phyloP scores from a whole-genome alignment of 2,329 filamentous ascomycete genomes.

The Hypoxylon sp. region DNA sequence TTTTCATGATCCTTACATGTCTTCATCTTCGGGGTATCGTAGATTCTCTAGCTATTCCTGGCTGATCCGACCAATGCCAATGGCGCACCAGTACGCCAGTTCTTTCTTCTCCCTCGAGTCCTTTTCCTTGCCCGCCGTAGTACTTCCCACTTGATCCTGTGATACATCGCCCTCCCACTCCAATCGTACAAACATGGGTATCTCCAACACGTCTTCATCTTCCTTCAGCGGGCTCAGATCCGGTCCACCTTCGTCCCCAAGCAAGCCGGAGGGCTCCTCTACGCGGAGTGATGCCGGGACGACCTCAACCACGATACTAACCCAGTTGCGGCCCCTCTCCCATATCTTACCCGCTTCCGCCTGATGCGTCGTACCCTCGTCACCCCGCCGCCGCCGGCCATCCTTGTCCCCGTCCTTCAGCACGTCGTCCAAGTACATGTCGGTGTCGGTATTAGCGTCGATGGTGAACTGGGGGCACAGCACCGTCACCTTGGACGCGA shows the following conservation, averaged over 20 bases:
- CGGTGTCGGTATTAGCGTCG: constrained; percentile 87
- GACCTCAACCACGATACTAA: constrained; percentile 92
- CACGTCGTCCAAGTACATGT: constrained; percentile 88
- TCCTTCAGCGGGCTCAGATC: constrained; percentile 65
- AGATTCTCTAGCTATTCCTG: constrained; percentile 56
- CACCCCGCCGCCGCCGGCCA: constrained; percentile 55
- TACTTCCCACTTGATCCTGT: constrained; percentile 73
- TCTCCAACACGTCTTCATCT: constrained; percentile 80
- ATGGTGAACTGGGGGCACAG: constrained; percentile 95
- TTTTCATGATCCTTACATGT: constrained; percentile 22
- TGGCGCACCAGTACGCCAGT: constrained; percentile 94
- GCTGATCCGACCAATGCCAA: constrained; percentile 86
- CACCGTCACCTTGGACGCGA: constrained; percentile 86
- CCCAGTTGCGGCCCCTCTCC: constrained; percentile 94
- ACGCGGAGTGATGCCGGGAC: constrained; percentile 71
- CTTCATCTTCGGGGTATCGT: constrained; percentile 58
- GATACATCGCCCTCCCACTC: constrained; percentile 84
- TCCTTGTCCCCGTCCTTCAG: constrained; percentile 68
- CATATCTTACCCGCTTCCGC: constrained; percentile 95
- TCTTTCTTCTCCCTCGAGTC: constrained; percentile 83
- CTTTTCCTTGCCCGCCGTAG: constrained; percentile 65
- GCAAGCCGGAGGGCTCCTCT: constrained; percentile 52
- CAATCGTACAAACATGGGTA: constrained; percentile 91
- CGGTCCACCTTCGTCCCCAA: constrained; percentile 51
- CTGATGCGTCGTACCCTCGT: constrained; percentile 62